Evolutionary conservation across 2,329 filamentous ascomycete genomes (phyloP).

Genomic region (Phoma herbarum): DNA sequence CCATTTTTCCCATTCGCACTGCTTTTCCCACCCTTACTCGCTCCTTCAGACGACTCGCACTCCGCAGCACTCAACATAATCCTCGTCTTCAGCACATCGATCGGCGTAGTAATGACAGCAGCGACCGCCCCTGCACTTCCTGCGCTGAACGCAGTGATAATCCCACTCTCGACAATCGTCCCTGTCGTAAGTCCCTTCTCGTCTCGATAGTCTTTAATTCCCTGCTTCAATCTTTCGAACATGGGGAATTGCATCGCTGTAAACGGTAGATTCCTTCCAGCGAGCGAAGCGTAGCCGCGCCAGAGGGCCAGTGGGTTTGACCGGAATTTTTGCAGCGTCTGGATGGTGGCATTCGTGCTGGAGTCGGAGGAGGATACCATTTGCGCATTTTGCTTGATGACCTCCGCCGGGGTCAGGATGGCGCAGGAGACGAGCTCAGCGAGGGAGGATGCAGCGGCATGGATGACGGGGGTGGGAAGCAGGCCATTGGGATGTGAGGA

Average conservation of each 20-base stretch:
- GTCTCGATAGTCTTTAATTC: slow-evolving; percentile 59
- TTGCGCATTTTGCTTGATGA: slow-evolving; percentile 93
- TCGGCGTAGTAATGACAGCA: slow-evolving; percentile 83
- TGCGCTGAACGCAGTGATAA: slow-evolving; percentile 77
- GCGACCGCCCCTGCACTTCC: slow-evolving; percentile 77
- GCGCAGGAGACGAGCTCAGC: slow-evolving; percentile 87
- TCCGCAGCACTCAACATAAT: slow-evolving; percentile 74
- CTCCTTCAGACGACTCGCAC: neutral
- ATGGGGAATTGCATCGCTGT: slow-evolving; percentile 89
- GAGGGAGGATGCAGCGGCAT: slow-evolving; percentile 75
- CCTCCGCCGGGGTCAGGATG: slow-evolving; percentile 87
- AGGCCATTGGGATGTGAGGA: slow-evolving; percentile 45
- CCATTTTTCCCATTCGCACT: slow-evolving; percentile 22
- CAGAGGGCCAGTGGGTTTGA: slow-evolving; percentile 64
- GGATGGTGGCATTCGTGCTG: slow-evolving; percentile 60
- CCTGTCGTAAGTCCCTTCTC: slow-evolving; percentile 48
- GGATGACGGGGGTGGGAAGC: slow-evolving; percentile 73
- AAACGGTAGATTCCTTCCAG: slow-evolving; percentile 84
- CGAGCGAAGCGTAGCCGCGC: slow-evolving; percentile 82
- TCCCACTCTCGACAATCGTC: slow-evolving; percentile 69
- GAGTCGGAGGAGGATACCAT: slow-evolving; percentile 64
- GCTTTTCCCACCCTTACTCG: slow-evolving; percentile 8
- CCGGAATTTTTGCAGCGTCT: slow-evolving; percentile 66
- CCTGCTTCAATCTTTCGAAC: slow-evolving; percentile 74
- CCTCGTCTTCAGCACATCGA: slow-evolving; percentile 88